Base-by-base conservation (phyloP, 1,284 basidiomycete genomes). In the Ustilago vetiveriae region DNA sequence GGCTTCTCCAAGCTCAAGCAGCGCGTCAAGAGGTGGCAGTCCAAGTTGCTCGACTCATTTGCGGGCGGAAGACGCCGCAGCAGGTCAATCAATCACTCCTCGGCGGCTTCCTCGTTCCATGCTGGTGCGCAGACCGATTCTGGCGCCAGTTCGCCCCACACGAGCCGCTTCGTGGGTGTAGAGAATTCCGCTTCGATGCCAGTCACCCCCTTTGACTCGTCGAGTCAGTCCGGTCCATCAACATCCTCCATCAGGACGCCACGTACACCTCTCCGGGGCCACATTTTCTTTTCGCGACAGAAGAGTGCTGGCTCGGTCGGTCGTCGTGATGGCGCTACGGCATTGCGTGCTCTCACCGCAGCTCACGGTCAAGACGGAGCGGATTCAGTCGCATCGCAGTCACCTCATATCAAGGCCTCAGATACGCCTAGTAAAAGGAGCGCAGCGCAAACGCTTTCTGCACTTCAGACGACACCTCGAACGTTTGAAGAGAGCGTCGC, bases 1-100 rank as follows among this genome's bases (percentile, higher is more conserved):
- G 78, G 75, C 45, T 78, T 78, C 32, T 73, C 74, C 32, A 72
- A 74, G 40, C 46, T 79, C 52, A 78, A 76, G 59, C 74, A 72
- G 46, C 54, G 60, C n/a, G 58, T 78, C 38, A 75, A 77, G 53
- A 48, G 54, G 36, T 75, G 69, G 63, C 77, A 75, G 30, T 56
- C 56, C 17, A 78, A 66, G 59, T 55, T 79, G 16, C 50, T 75
- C 30, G 69, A 66, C 26, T 64, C 69, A 6, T 65, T 76, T 10
- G 43, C 24, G 9, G 64, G 65, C 13, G 64, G 65, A 26, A 51
- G 64, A 14, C 30, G 53, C 33, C 58, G 65, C 23, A 68, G 64
- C 56, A 51, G 51, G 19, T 59, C 64, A 8, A 41, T 60, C 29
- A 59, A 54, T 17, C 46, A 63, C 6, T 58, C 58, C 6, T 67